phyloP scores from a whole-genome alignment of 1,284 basidiomycete genomes.

The Irpex sp. region DNA sequence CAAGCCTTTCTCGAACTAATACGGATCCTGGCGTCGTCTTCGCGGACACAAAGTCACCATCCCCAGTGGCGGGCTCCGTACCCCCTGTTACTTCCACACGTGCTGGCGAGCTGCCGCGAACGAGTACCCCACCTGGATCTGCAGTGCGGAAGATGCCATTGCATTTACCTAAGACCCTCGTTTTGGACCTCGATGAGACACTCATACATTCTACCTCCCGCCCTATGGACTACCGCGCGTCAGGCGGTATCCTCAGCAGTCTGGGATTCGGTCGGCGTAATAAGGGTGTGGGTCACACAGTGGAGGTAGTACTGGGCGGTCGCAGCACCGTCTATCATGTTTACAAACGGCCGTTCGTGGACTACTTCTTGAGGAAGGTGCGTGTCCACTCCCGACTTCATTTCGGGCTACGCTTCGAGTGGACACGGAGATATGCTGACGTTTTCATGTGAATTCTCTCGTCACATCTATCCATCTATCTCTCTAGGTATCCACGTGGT shows the following conservation, averaged over 20 bases:
- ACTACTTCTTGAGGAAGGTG: constrained; percentile 94
- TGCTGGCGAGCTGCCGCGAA: constrained; percentile 33
- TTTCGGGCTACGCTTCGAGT: not conserved
- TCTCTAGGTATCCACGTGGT: constrained; percentile 91
- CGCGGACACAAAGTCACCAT: constrained; percentile 17
- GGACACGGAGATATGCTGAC: not conserved
- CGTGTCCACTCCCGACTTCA: constrained; percentile 23
- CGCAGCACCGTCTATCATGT: constrained; percentile 94
- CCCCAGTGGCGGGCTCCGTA: constrained; percentile 15
- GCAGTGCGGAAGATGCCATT: constrained; percentile 62
- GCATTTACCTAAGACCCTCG: constrained; percentile 80
- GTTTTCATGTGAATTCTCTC: not conserved
- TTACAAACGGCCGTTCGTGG: constrained; percentile 96
- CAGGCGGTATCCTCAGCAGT: constrained; percentile 61
- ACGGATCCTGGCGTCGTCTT: constrained; percentile 23
- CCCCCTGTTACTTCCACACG: constrained; percentile 22
- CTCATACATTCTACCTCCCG: constrained; percentile 96
- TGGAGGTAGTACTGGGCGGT: constrained; percentile 94
- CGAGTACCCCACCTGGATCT: constrained; percentile 44
- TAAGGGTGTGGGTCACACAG: constrained; percentile 80
- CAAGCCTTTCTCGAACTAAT: constrained; percentile 8
- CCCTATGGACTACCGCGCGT: constrained; percentile 49
- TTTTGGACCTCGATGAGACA: constrained; percentile 96
- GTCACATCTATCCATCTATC: not conserved
- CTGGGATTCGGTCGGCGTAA: constrained; percentile 54